phyloP scores from a whole-genome alignment of 805 yeast genomes.

The Vanderwaltozyma tropicalis region DNA sequence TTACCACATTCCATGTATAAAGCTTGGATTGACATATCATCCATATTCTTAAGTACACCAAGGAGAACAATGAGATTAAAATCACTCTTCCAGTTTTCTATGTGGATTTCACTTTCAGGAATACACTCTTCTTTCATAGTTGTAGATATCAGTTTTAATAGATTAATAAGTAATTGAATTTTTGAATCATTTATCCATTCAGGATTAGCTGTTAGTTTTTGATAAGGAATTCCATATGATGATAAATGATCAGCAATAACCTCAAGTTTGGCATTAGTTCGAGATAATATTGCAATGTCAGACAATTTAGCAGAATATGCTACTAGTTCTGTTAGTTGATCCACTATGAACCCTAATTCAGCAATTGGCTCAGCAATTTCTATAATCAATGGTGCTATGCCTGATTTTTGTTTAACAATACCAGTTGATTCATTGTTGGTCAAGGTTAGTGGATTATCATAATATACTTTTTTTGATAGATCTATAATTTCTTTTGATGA shows the following conservation, averaged over 20 bases:
- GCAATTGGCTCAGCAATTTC: slow-evolving; percentile 9
- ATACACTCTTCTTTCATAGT: background rate
- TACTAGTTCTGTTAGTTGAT: slow-evolving; percentile 16
- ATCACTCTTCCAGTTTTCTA: slow-evolving; percentile 14
- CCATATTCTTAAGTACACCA: slow-evolving; percentile 18
- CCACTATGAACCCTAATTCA: slow-evolving; percentile 16
- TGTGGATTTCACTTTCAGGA: background rate
- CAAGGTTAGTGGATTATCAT: background rate
- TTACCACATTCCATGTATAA: slow-evolving; percentile 10
- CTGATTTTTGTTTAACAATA: slow-evolving; percentile 9
- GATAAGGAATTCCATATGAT: slow-evolving; percentile 33
- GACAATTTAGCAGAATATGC: slow-evolving; percentile 20
- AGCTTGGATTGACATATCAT: slow-evolving; percentile 14
- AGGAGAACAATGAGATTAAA: slow-evolving; percentile 20
- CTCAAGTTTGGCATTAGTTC: slow-evolving; percentile 42
- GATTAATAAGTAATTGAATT: slow-evolving; percentile 35
- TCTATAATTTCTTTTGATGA: slow-evolving; percentile 47
- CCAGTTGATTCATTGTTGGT: background rate
- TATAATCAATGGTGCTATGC: slow-evolving; percentile 9
- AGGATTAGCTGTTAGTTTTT: slow-evolving; percentile 38
- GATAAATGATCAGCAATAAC: slow-evolving; percentile 31
- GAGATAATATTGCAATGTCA: slow-evolving; percentile 43
- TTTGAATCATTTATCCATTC: slow-evolving; percentile 39
- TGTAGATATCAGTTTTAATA: slow-evolving; percentile 31
- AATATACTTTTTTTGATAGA: slow-evolving; percentile 1